These are phyloP conservation scores for Podila clonocystis DNA, from an alignment of 192 early-diverging fungal genomes.

Conservation along the genomic window DNA sequence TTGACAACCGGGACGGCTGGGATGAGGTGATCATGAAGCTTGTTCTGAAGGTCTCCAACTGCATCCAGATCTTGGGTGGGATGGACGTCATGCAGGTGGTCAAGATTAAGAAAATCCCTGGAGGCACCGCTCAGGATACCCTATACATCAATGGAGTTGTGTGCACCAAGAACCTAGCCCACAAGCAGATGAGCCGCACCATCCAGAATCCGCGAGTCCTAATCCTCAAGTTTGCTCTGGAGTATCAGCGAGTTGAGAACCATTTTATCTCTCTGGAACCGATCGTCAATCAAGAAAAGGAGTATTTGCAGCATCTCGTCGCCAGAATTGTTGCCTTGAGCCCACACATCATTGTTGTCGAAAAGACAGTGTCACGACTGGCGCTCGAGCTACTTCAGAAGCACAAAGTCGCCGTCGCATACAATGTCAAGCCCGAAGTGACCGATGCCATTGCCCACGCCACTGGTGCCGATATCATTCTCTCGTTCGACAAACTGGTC, in stretches of 20 bases:
- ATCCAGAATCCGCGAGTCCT: slow-evolving; percentile 82
- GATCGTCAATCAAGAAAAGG: slow-evolving; percentile 84
- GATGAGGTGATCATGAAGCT: slow-evolving; percentile 76
- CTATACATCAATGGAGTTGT: slow-evolving; percentile 91
- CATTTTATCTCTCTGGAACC: slow-evolving; percentile 85
- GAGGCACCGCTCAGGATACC: slow-evolving; percentile 79
- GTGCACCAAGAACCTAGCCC: slow-evolving; percentile 92
- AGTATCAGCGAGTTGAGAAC: slow-evolving; percentile 77
- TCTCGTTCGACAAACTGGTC: slow-evolving; percentile 77
- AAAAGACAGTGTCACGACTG: slow-evolving; percentile 84
- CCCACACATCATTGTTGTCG: slow-evolving; percentile 84
- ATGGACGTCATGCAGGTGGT: slow-evolving; percentile 89
- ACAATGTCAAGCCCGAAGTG: slow-evolving; percentile 89
- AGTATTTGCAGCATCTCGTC: slow-evolving; percentile 83
- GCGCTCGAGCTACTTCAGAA: slow-evolving; percentile 86
- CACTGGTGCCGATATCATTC: slow-evolving; percentile 84
- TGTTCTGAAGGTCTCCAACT: slow-evolving; percentile 73
- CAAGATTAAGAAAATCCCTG: slow-evolving; percentile 96
- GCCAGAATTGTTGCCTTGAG: slow-evolving; percentile 78
- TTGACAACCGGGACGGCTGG: slow-evolving; percentile 66
- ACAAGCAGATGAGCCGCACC: slow-evolving; percentile 86
- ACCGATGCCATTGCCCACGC: slow-evolving; percentile 88
- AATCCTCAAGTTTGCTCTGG: slow-evolving; percentile 87
- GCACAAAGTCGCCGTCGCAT: slow-evolving; percentile 80
- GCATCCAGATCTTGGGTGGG: slow-evolving; percentile 72